phyloP scores from a whole-genome alignment of 768 basidiomycete species.

The Pulveroboletus sp. region DNA sequence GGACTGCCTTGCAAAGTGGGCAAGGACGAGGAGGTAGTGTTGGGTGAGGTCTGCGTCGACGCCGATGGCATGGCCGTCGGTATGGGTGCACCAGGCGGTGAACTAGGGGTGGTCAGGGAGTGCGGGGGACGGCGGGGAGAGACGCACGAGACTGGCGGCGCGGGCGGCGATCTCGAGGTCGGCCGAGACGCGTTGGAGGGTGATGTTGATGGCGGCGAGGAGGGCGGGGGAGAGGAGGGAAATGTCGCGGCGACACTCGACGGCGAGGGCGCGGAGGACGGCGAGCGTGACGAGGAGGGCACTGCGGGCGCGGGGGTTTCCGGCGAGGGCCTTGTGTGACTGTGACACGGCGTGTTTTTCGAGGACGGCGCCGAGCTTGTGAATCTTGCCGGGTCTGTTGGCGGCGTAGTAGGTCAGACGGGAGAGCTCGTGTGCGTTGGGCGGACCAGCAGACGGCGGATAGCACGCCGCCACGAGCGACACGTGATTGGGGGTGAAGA shows the following conservation, averaged over 20 bases:
- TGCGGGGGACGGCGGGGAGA: neutral
- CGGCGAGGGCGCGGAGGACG: slow-evolving; percentile 77
- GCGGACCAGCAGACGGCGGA: slow-evolving; percentile 73
- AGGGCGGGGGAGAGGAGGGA: slow-evolving; percentile 70
- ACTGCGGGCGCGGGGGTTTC: slow-evolving; percentile 75
- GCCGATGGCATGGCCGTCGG: slow-evolving; percentile 81
- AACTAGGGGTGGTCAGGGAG: slow-evolving; percentile 48
- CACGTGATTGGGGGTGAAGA: slow-evolving; percentile 83
- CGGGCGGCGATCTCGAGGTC: slow-evolving; percentile 78
- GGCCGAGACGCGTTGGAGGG: slow-evolving; percentile 49
- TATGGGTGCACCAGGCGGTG: slow-evolving; percentile 89
- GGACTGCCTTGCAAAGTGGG: slow-evolving; percentile 63
- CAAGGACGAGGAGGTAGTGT: slow-evolving; percentile 67
- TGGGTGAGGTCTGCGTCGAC: slow-evolving; percentile 68
- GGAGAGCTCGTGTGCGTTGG: slow-evolving; percentile 83
- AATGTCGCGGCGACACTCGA: slow-evolving; percentile 85
- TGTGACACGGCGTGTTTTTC: slow-evolving; percentile 71
- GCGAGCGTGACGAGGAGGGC: slow-evolving; percentile 80
- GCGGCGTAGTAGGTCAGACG: slow-evolving; percentile 84
- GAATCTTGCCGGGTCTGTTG: slow-evolving; percentile 76
- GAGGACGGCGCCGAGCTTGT: slow-evolving; percentile 72
- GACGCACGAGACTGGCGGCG: slow-evolving; percentile 76
- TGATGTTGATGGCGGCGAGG: slow-evolving; percentile 59
- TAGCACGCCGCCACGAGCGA: slow-evolving; percentile 84
- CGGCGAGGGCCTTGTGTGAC: slow-evolving; percentile 59